phyloP scores from a whole-genome alignment of 192 early-diverging fungal genomes.

The Gaertneriomyces semiglobifer region DNA sequence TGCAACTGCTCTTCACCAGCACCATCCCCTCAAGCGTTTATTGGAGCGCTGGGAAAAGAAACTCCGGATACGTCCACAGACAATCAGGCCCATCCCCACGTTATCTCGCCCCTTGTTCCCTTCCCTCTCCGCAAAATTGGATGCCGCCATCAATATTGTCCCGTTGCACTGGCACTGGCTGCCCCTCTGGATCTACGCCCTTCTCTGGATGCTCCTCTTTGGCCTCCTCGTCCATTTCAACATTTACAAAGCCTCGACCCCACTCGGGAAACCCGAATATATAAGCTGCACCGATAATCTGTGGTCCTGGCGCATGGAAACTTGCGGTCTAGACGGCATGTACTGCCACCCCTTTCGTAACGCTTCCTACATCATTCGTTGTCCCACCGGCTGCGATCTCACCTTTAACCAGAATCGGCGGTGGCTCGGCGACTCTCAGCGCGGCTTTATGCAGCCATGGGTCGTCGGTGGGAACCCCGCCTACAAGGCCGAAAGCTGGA shows the following conservation, averaged over 20 bases:
- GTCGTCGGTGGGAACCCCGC: conserved; percentile 24
- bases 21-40: neutral
- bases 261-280: conserved; percentile 8
- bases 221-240: conserved; percentile 22
- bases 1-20: no score
- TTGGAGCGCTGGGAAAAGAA: neutral
- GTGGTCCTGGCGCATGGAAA: conserved; percentile 13
- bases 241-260: conserved; percentile 19
- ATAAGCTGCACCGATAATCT: conserved; percentile 21
- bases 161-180: neutral
- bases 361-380: conserved; percentile 16
- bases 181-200: conserved; percentile 14
- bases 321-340: conserved; percentile 18
- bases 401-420: conserved; percentile 21
- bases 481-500: conserved; percentile 36
- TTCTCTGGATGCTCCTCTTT: conserved; percentile 11
- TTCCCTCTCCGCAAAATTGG: neutral
- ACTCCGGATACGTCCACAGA: neutral
- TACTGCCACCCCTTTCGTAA: conserved; percentile 24
- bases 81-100: neutral
- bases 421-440: conserved; percentile 16
- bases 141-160: neutral
- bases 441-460: conserved; percentile 22
- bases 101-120: neutral
- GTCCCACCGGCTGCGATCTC: conserved; percentile 13